Conservation (phyloP, 768 basidiomycete species). For the Tylopilus subfusipes region DNA sequence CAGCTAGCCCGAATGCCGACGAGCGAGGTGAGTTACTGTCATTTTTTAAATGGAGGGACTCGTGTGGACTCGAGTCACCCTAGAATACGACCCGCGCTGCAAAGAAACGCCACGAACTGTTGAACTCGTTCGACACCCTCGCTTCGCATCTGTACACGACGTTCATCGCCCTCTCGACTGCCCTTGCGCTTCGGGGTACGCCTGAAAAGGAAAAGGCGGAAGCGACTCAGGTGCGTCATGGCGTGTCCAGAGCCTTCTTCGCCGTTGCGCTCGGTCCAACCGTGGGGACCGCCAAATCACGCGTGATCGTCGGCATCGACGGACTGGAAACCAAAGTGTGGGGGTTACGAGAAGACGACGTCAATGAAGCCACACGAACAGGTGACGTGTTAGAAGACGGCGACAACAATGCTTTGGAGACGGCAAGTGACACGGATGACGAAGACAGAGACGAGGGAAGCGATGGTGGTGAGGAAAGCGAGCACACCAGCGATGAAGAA, state of each 20-base stretch:
- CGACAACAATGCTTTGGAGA: neutral
- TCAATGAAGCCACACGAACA: conserved; percentile 29
- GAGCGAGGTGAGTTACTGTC: conserved; percentile 36
- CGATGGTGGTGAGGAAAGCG: conserved; percentile 4
- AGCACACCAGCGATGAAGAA: conserved; percentile 8
- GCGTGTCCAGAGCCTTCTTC: conserved; percentile 44
- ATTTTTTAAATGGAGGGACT: neutral
- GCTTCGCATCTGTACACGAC: conserved; percentile 73
- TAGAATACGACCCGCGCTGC: conserved; percentile 47
- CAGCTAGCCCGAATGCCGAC: conserved; percentile 58
- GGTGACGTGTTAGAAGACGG: neutral
- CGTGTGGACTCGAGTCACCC: neutral
- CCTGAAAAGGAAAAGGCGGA: conserved; percentile 3
- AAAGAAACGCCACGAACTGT: conserved; percentile 59
- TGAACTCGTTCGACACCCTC: conserved; percentile 66
- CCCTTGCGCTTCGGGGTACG: conserved; percentile 43
- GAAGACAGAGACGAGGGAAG: conserved; percentile 9
- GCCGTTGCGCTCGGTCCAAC: conserved; percentile 67
- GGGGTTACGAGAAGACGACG: conserved; percentile 19
- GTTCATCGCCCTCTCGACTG: conserved; percentile 67
- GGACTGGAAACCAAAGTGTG: conserved; percentile 50
- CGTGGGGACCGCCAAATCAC: conserved; percentile 55
- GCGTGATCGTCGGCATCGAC: conserved; percentile 61
- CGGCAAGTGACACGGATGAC: neutral
- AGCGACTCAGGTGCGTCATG: neutral